phyloP scores from a whole-genome alignment of 768 basidiomycete species.

The Gloeostereum incarnatum region DNA sequence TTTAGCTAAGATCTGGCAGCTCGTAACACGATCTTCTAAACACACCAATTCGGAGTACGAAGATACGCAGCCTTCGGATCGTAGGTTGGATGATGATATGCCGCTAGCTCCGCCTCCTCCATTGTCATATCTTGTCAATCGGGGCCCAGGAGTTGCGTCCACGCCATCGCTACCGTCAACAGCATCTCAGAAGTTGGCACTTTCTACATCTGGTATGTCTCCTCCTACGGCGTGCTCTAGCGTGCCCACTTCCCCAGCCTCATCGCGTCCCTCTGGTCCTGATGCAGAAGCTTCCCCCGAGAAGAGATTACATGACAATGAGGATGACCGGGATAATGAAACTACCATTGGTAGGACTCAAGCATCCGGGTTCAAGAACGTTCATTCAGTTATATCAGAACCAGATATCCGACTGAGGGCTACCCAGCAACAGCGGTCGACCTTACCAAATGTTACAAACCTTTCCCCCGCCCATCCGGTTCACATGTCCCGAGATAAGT shows the following conservation, averaged over 20 bases:
- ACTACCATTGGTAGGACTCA: slow-evolving; percentile 22
- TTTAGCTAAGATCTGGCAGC: slow-evolving; percentile 73
- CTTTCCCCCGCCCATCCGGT: slow-evolving; percentile 9
- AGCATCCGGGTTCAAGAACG: slow-evolving; percentile 21
- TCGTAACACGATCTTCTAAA: slow-evolving; percentile 55
- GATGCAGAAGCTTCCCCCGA: slow-evolving; percentile 37
- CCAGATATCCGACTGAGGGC: slow-evolving; percentile 48
- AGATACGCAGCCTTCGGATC: slow-evolving; percentile 29
- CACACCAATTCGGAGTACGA: slow-evolving; percentile 16
- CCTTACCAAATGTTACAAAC: slow-evolving; percentile 13
- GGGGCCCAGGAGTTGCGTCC: slow-evolving; percentile 50
- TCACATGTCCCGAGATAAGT: slow-evolving; percentile 59
- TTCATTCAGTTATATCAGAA: slow-evolving; percentile 52
- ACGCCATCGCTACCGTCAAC: slow-evolving; percentile 61
- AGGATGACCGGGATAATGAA: slow-evolving; percentile 21
- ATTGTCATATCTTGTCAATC: slow-evolving; percentile 76
- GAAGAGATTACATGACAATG: slow-evolving; percentile 30
- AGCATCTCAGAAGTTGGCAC: slow-evolving; percentile 42
- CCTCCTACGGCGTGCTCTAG: slow-evolving; percentile 72
- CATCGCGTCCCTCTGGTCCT: slow-evolving; percentile 53
- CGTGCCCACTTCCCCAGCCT: slow-evolving; percentile 65
- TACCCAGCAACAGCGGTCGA: slow-evolving; percentile 18
- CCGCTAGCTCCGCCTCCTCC: slow-evolving; percentile 89
- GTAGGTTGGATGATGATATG: slow-evolving; percentile 40
- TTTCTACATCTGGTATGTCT: slow-evolving; percentile 55